Conservation (phyloP, 2,329 filamentous ascomycete species). For the Colletotrichum kahawae region DNA sequence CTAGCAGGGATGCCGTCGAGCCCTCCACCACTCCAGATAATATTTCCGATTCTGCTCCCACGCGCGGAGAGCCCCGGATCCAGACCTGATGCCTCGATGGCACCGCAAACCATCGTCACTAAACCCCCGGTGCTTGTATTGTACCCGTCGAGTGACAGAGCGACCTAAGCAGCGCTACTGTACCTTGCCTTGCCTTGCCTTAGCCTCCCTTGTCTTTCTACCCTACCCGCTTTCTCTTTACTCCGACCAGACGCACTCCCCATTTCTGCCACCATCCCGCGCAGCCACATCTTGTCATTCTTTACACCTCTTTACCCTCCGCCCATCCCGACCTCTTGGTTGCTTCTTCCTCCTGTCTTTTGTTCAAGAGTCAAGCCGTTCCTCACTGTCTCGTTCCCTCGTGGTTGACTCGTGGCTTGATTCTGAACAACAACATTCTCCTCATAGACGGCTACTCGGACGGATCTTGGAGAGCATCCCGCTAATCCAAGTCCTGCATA, state of each 20-base stretch:
- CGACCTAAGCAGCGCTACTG: constrained; percentile 27
- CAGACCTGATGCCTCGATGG: constrained; percentile 15
- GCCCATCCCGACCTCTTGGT: neutral
- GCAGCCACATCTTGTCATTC: constrained; percentile 5
- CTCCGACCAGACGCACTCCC: constrained; percentile 9
- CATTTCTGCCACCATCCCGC: constrained; percentile 16
- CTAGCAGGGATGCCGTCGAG: constrained; percentile 34
- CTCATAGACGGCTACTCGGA: neutral
- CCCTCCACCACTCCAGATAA: constrained; percentile 41
- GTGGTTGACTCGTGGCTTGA: neutral
- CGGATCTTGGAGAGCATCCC: neutral
- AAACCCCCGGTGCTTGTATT: constrained; percentile 29
- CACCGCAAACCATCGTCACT: constrained; percentile 38
- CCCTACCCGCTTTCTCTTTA: constrained; percentile 24
- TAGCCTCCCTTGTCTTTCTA: constrained; percentile 26
- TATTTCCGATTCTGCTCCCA: constrained; percentile 54
- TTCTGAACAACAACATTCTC: neutral
- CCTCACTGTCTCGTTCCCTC: neutral
- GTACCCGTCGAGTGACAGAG: constrained; percentile 33
- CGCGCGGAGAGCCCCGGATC: constrained; percentile 49
- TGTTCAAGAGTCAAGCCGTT: neutral
- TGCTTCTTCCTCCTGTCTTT: neutral
- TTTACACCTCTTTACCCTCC: constrained; percentile 9
- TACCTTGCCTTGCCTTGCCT: constrained; percentile 32
- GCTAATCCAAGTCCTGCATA: constrained; percentile 13